Evolutionary conservation across 176 grass and related monocot species (phyloP).

Genomic region (Oryza officinalis): DNA sequence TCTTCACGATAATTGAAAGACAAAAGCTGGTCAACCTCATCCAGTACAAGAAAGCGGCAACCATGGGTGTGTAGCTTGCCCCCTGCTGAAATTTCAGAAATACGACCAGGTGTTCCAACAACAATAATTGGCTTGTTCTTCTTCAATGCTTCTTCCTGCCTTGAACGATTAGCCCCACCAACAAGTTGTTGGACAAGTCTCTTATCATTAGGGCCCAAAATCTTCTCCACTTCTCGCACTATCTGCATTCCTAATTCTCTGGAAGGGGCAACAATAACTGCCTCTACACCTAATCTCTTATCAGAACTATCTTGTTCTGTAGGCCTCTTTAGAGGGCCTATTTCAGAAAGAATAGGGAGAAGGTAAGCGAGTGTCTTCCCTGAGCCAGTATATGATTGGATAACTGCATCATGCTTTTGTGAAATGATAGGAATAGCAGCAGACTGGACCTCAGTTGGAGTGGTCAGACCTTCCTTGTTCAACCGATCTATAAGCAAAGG

Average conservation of each 20-base stretch:
- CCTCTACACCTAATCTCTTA: slow-evolving; percentile 71
- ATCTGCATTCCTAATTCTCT: slow-evolving; percentile 98
- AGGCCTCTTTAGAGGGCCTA: slow-evolving; percentile 67
- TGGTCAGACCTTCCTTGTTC: slow-evolving; percentile 66
- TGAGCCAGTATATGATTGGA: slow-evolving; percentile 93
- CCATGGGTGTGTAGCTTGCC: slow-evolving; percentile 87
- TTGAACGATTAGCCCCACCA: slow-evolving; percentile 83
- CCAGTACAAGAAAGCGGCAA: slow-evolving; percentile 86
- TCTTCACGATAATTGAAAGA: slow-evolving; percentile 97
- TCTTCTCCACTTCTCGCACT: slow-evolving; percentile 78
- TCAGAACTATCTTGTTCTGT: slow-evolving; percentile 42
- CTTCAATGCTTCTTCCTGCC: slow-evolving; percentile 91
- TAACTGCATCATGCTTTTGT: slow-evolving; percentile 75
- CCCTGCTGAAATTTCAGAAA: slow-evolving; percentile 87
- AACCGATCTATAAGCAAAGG: slow-evolving; percentile 66
- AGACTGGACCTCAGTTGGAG: slow-evolving; percentile 87
- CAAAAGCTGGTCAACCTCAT: slow-evolving; percentile 92
- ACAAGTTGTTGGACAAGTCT: slow-evolving; percentile 92
- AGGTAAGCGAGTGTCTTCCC: slow-evolving; percentile 90
- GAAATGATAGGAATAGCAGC: slow-evolving; percentile 78
- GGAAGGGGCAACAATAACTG: slow-evolving; percentile 90
- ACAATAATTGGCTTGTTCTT: slow-evolving; percentile 88
- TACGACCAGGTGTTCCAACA: slow-evolving; percentile 87
- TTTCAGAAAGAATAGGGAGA: slow-evolving; percentile 81
- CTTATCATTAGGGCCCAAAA: slow-evolving; percentile 77